Evolutionary conservation across 495 filamentous ascomycete species (phyloP), one percentile per base, ranked within the genome.

Genomic region (Choiromyces venosus): DNA sequence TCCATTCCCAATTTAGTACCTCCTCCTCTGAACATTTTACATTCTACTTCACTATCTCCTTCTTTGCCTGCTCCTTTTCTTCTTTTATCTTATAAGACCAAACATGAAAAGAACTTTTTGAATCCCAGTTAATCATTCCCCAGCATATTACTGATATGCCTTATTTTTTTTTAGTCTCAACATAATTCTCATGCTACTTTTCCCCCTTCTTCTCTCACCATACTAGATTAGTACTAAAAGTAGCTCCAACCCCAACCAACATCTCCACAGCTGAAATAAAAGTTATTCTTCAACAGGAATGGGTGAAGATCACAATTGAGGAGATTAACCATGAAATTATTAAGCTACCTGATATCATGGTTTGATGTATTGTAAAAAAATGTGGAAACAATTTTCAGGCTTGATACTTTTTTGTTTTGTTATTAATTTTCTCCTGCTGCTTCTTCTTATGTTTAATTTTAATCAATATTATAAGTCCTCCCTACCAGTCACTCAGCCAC

Each of bases 181-280:
- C 66, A 36, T 29, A 69, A 69, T 29, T 33, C 65, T n/a, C 64
- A 73, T 39, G 46, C 66, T 61, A 65, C 38, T 29, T 73, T 40
- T 65, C 66, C 66, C n/a, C 19, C 66, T 56, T 52, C 64, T 14
- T 73, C 71, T 65, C 66, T n/a, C n/a, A n/a, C n/a, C n/a, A n/a
- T n/a, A n/a, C n/a, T n/a, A n/a, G n/a, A n/a, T n/a, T n/a, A n/a
- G n/a, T n/a, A n/a, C n/a, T n/a, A n/a, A n/a, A n/a, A n/a, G 66
- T 35, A 67, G 65, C 38, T 73, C 69, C 39, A 73, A 73, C 40
- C 9, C 71, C 37, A 73, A 37, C n/a, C 66, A 69, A 65, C 7
- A 37, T 29, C 68, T 73, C 37, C n/a, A n/a, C n/a, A n/a, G n/a
- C n/a, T n/a, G 69, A 65, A 65, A 65, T 71, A 46, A 8, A 8